Evolutionary conservation across 75 land plant species (phyloP).

Genomic region (Larix kaempferi): DNA sequence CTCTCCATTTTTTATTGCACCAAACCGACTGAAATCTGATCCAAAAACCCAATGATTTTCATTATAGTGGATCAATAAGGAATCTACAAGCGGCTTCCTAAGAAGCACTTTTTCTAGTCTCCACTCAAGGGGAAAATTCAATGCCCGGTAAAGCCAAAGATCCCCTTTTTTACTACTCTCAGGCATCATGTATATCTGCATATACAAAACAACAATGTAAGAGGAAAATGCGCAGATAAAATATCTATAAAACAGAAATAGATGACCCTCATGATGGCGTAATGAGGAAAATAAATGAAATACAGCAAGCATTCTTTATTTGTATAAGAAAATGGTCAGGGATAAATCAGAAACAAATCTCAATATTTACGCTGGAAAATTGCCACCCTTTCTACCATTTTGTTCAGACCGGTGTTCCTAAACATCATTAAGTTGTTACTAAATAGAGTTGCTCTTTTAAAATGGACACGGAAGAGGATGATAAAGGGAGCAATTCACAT

Average conservation of each 20-base stretch:
- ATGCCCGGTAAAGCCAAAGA: constrained; percentile 74
- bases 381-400: too few relatives aligned
- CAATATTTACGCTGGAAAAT: not conserved
- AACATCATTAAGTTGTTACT: too few relatives aligned
- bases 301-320: not conserved
- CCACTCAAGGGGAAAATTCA: constrained; percentile 82
- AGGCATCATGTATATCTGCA: constrained; percentile 94
- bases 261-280: too few relatives aligned
- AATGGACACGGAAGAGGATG: too few relatives aligned
- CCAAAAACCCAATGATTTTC: constrained; percentile 80
- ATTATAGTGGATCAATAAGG: constrained; percentile 52
- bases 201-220: constrained; percentile 5
- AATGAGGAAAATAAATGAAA: too few relatives aligned
- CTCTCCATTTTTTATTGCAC: constrained; percentile 68
- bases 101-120: constrained; percentile 61
- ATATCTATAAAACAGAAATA: too few relatives aligned
- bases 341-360: not conserved
- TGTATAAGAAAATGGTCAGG: not conserved
- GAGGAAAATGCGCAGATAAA: not conserved
- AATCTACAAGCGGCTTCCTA: constrained; percentile 74
- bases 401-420: too few relatives aligned
- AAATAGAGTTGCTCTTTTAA: too few relatives aligned
- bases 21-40: constrained; percentile 70
- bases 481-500: too few relatives aligned
- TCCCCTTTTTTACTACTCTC: constrained; percentile 81